These are phyloP conservation scores for Dionaea muscipula DNA, from an alignment of 179 eudicot species.

Conservation along the genomic window DNA sequence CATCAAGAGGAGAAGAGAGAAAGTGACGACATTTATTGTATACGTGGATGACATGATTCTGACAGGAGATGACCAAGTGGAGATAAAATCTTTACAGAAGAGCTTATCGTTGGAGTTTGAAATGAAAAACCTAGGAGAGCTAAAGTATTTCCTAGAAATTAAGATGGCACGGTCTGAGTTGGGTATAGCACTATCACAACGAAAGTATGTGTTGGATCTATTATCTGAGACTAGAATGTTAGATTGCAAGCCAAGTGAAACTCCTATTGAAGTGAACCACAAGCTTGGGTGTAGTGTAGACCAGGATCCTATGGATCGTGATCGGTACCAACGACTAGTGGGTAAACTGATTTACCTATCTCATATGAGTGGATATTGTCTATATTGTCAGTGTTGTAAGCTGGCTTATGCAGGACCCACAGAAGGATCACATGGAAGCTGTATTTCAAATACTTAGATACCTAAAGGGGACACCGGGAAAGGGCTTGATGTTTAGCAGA, in stretches of 20 bases:
- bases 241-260: neutral
- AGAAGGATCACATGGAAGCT: neutral
- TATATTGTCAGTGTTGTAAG: neutral
- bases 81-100: neutral
- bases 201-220: neutral
- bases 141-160: neutral
- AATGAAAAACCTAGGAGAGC: neutral
- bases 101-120: neutral
- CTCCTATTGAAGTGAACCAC: neutral
- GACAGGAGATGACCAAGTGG: neutral
- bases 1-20: neutral
- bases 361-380: neutral
- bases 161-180: neutral
- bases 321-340: neutral
- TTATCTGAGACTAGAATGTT: neutral
- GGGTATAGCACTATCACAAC: neutral
- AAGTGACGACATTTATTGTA: neutral
- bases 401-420: neutral
- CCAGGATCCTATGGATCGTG: neutral
- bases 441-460: neutral
- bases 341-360: constrained; percentile 1
- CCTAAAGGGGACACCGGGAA: neutral
- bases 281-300: neutral
- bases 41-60: constrained; percentile 1
- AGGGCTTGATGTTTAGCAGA: neutral